Evolutionary conservation across 2,329 filamentous ascomycete genomes (phyloP), one percentile per base, ranked within the genome.

Genomic region (Dichotomopilus funicola): DNA sequence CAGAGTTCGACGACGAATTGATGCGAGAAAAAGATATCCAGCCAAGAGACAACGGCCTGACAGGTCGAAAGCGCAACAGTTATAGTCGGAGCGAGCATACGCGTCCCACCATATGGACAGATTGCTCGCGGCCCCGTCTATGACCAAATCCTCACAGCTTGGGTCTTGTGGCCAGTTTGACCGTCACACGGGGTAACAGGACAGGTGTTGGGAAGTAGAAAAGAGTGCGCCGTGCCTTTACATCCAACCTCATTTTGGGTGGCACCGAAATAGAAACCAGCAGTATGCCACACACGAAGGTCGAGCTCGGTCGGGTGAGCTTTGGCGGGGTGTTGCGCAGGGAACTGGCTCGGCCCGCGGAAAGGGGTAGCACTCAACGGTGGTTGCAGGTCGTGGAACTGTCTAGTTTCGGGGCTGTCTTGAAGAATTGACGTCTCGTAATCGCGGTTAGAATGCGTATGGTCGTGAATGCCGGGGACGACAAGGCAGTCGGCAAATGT

Each of bases 201-300:
- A 27, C 35, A 51, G 4, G 34, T 9, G 44, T 35, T 46, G 10
- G 27, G 31, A 37, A 33, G 40, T 6, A 35, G 11, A 44, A 36
- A 54, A 46, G 19, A 34, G 54, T 53, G 54, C 37, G 44, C 64
- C 64, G 43, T 60, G 54, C 64, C 63, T 65, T 65, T 44, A 65
- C 64, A 50, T 65, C 64, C 54, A 68, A 56, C 62, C 64, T 64
- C 66, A 68, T 68, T 38, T 59, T 66, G 63, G 52, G 53, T 50
- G 38, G 54, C 11, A 52, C 38, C 48, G n/a, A 44, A 44, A 36
- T 53, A 41, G 52, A 33, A 44, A 45, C 54, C 44, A 6, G 7
- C 45, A 49, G 59, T 54, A 37, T 49, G 57, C 51, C 27, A 53
- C 49, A 48, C 45, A 58, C 51, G 59, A 65, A 61, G 59, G 19